A percentile compares a stretch with the other conserved stretches of the same genome.
Conservation (phyloP, 345 rosid genomes). For the Linum lewisii region DNA sequence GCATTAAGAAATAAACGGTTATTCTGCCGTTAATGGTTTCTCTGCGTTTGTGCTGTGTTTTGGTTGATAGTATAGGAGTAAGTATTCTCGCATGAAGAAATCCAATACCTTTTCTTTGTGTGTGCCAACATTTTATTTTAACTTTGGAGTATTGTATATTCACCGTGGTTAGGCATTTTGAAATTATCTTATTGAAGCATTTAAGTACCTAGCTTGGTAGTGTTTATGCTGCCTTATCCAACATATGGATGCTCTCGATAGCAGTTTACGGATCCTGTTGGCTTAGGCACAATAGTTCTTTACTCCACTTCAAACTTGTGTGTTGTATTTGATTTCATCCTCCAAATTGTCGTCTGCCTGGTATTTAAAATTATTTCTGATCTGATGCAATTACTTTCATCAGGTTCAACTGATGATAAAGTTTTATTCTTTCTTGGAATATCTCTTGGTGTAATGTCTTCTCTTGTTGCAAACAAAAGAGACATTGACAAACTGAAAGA, state of each 20-base stretch:
- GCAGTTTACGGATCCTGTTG: not conserved
- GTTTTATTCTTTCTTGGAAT: constrained; percentile 56
- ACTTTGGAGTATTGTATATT: too few relatives aligned
- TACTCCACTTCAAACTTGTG: not conserved
- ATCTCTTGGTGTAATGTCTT: constrained; percentile 55
- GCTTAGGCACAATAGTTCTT: not conserved
- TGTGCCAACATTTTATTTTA: too few relatives aligned
- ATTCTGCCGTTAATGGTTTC: too few relatives aligned
- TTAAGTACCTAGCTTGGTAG: not conserved
- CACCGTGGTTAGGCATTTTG: too few relatives aligned
- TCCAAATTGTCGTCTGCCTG: too few relatives aligned
- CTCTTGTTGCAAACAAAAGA: constrained; percentile 35
- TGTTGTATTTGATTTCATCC: not conserved
- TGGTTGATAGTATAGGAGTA: too few relatives aligned
- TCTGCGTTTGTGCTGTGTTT: too few relatives aligned
- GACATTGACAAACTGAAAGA: constrained; percentile 40
- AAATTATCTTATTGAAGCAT: not conserved
- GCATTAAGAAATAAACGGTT: too few relatives aligned
- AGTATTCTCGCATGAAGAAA: too few relatives aligned
- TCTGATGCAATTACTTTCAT: constrained; percentile 15
- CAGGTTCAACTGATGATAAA: constrained; percentile 41
- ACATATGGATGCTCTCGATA: too few relatives aligned
- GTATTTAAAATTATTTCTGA: constrained; percentile 1
- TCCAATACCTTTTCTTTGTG: too few relatives aligned
- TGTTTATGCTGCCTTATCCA: not conserved